Evolutionary conservation across 2,329 filamentous ascomycete genomes (phyloP), one percentile per base, ranked within the genome.

Genomic region (Nakataea oryzae): DNA sequence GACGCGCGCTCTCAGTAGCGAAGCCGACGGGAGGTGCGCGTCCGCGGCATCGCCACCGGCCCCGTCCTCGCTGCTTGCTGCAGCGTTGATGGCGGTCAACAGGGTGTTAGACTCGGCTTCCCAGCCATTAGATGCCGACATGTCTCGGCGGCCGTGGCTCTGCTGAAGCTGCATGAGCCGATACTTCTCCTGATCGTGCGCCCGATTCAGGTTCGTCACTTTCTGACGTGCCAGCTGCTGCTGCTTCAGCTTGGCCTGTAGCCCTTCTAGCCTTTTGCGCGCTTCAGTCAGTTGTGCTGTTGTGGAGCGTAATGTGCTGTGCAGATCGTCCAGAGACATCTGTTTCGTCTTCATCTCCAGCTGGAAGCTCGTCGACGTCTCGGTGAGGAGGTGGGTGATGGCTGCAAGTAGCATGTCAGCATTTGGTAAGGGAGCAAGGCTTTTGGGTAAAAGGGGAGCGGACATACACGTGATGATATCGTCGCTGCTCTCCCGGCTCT

Each of bases 311-410:
- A 99, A 87, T 29, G 88, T 87, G 55, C 84, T 79, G 73, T 97
- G 93, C 47, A 96, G 86, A 21, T 86, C 81, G 70, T 97, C 92
- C 61, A 97, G 88, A 32, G 87, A 83, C 59, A 88, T 82, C 75
- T 97, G 93, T 72, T 96, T 96, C 57, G 88, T 81, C 68, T 88
- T 89, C 65, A 96, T 85, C 72, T 93, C 90, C 59, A 86, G 80
- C 62, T 90, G 88, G 71, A 97, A 93, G 57, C 91, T 86, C 56
- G 86, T 82, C 59, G 92, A 86, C 6, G 92, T 90, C 67, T 92
- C 87, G 56, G 85, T 86, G 27, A 99, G 81, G 59, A 96, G 86
- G 66, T 91, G 87, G 56, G 90, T 90, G 69, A 97, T 93, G 59
- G 93, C 89, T 86, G 69, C 66, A 14, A 21, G 14, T 27, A 27